Percentiles rank a stretch among this genome's conserved stretches.
Conservation (phyloP, 2,329 filamentous ascomycete species). For the Neopestalotiopsis rosae region DNA sequence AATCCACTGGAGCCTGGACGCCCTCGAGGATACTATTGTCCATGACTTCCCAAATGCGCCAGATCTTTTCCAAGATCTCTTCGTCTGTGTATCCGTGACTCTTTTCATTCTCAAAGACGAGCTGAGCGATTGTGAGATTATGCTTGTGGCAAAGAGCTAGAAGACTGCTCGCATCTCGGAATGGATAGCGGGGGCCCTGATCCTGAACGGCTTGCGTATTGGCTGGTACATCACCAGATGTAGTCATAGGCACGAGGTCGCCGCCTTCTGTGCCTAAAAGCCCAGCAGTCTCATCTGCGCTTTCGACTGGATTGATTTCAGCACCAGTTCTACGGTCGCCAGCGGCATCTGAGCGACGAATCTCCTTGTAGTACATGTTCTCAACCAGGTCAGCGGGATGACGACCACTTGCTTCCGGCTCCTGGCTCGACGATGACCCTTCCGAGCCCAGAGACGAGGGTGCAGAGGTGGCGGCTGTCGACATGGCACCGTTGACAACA, state of each 20-base stretch:
- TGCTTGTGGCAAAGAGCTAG: conserved; percentile 53
- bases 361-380: conserved; percentile 59
- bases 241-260: conserved; percentile 15
- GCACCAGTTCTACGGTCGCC: conserved; percentile 50
- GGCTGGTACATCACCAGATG: conserved; percentile 21
- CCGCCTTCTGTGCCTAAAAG: conserved; percentile 19
- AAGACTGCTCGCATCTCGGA: conserved; percentile 52
- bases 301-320: conserved; percentile 44
- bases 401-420: conserved; percentile 24
- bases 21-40: conserved; percentile 55
- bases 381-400: conserved; percentile 56
- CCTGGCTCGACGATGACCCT: conserved; percentile 17
- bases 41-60: conserved; percentile 58
- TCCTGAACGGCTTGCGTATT: conserved; percentile 26
- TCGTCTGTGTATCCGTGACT: conserved; percentile 55
- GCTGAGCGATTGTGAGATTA: conserved; percentile 56
- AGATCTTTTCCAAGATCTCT: conserved; percentile 52
- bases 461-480: conserved; percentile 41
- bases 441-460: conserved; percentile 22
- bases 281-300: conserved; percentile 23
- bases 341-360: conserved; percentile 50
- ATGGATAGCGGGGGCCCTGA: conserved; percentile 48
- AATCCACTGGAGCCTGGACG: conserved; percentile 49
- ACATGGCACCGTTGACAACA: conserved; percentile 55
- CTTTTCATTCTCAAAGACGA: conserved; percentile 59